Base-by-base conservation (phyloP, 495 filamentous ascomycete genomes). In the Tuber umbilicatum region DNA sequence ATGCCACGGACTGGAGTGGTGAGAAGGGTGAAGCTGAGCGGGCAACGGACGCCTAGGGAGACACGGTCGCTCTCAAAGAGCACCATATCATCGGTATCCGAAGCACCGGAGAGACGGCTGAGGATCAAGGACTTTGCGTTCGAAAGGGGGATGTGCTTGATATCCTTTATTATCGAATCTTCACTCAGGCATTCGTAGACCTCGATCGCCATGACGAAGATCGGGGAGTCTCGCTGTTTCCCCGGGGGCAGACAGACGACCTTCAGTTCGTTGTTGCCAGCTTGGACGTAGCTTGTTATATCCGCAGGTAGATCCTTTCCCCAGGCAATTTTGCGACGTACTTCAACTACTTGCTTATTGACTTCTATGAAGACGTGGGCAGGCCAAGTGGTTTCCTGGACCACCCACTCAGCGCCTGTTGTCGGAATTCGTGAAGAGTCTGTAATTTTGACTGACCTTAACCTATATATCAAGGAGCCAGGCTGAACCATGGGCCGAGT, bases 261-360 rank as follows among this genome's bases (percentile, higher is more conserved):
- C 5, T 85, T 83, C 19, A 97, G 77, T 6, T 75, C 80, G 78
- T 97, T 97, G 3, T 78, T 75, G 5, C 91, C 90, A 41, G 81
- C 70, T 2, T 76, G 81, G 23, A 91, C 81, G 39, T 81, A 75
- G 4, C 84, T 81, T 16, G 93, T 92, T 39, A 95, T 85, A 74
- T 96, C 93, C 40, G 91, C 83, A 0, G 94, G 88, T 5, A 93
- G 79, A 75, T 96, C 91, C 80, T 92, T 94, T 0, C 89, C 89
- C 80, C 92, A 88, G 67, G 92, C 89, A 1, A 85, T 75, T 74
- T 91, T 91, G 35, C 90, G 86, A 64, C 90, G 87, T 16, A 89
- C 78, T 35, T 88, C 86, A 6, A 94, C 74, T n/a, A 85, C 80
- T 2, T 79, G 77, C 0, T 81, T 83, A 81, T 97, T 97, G 70